Base-by-base conservation (phyloP, 2,329 filamentous ascomycete genomes). In the Cercospora berteroae region DNA sequence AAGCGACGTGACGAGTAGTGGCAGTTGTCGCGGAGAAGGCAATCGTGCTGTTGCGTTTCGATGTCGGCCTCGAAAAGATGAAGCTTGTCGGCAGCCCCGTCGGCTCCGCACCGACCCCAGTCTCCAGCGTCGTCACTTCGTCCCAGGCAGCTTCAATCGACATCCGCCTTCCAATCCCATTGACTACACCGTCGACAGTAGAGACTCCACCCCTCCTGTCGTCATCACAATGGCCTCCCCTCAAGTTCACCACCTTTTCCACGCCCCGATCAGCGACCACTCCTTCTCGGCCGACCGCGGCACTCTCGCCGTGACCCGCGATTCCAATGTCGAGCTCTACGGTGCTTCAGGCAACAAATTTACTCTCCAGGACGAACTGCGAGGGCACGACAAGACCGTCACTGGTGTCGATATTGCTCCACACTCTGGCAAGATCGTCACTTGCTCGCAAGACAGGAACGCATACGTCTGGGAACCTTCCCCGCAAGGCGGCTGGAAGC, bases 401-500 rank as follows among this genome's bases (percentile, higher is more conserved):
- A 99, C 95, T 1, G 90, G 95, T 74, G 93, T 99, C 25, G 95
- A 99, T 77, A 97, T 99, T 82, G 94, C 95, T 1, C 92, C 93
- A 18, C 88, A 88, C 70, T 94, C 89, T 72, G 94, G 95, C 66
- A 92, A 93, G 77, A 99, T 99, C 76, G 95, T 99, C 39, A 96
- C 95, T 64, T 99, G 94, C 83, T 97, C 94, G 25, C 95, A 99
- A 83, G 95, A 99, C 81, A 92, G 95, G 74, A 99, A 99, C 80
- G 95, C 95, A 69, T 90, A 98, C 73, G 95, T 99, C 63, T 99
- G 95, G 95, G 95, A 99, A 78, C 92, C 92, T 20, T 94, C 93
- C n/a, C 87, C 92, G 31, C 69, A 72, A 1, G 95, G 94, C 66
- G 94, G 94, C 65, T 99, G 96, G 88, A 98, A 97, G 81, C 95